Percentiles rank a stretch among this genome's conserved stretches.
phyloP scores from a whole-genome alignment of 176 grass and related monocot species.

The Cocos nucifera region DNA sequence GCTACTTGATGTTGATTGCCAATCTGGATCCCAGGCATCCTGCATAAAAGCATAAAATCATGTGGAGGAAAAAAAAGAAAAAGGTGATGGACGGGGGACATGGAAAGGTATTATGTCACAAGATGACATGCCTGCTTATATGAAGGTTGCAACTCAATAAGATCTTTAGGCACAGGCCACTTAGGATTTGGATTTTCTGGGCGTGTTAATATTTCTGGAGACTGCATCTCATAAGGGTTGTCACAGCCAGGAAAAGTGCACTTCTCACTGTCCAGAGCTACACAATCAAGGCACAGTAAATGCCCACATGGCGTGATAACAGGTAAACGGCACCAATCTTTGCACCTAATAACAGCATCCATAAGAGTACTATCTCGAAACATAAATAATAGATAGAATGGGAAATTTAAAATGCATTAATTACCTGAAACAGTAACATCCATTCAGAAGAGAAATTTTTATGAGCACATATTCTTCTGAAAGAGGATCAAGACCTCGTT shows the following conservation, averaged over 20 bases:
- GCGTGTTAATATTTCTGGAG: constrained; percentile 59
- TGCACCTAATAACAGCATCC: constrained; percentile 53
- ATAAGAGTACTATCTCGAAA: too few relatives aligned
- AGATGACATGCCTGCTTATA: constrained; percentile 65
- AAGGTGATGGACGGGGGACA: too few relatives aligned
- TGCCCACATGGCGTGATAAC: constrained; percentile 85
- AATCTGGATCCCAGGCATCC: constrained; percentile 96
- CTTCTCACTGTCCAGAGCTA: constrained; percentile 81
- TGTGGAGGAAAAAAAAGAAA: too few relatives aligned
- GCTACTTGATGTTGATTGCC: constrained; percentile 91
- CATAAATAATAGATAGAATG: constrained; percentile 5
- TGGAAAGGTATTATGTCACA: constrained; percentile 2
- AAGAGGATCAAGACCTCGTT: constrained; percentile 72
- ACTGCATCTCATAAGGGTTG: constrained; percentile 84
- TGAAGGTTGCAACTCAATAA: constrained; percentile 97
- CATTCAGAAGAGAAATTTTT: constrained; percentile 68
- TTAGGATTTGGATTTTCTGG: constrained; percentile 99
- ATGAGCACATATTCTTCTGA: constrained; percentile 66
- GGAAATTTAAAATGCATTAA: background rate
- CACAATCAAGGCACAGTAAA: constrained; percentile 87
- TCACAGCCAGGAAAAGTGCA: constrained; percentile 73
- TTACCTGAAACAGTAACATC: constrained; percentile 75
- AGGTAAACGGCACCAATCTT: constrained; percentile 78
- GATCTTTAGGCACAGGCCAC: constrained; percentile 97
- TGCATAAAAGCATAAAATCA: constrained; percentile 21